Base-by-base conservation (phyloP, 2,329 filamentous ascomycete species). In the Diaporthe amygdali region DNA sequence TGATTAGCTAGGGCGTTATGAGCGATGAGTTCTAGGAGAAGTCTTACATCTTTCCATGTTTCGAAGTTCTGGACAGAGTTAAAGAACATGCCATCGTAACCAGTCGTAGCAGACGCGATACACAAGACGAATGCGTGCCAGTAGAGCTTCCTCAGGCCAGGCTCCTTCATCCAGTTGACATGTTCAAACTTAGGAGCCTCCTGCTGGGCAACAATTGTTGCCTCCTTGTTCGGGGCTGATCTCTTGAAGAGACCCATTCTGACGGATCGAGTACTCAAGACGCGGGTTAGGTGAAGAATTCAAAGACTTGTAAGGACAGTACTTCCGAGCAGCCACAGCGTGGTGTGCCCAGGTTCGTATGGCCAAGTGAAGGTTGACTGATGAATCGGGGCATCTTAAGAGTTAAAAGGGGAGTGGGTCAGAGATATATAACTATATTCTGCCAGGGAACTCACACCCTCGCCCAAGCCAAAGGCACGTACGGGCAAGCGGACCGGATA, bases 121-220 rank as follows among this genome's bases (percentile, higher is more conserved):
- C 84, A 87, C 68, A 88, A 84, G 67, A 88, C 79, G 74, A 85
- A 79, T 64, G 83, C 83, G 75, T 84, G 87, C 75, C 86, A 85
- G 81, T 89, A 89, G 10, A 90, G 82, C 79, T 86, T 85, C 76
- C 88, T 81, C 75, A 90, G 82, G 54, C 87, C 87, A n/a, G 87
- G 84, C 34, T 89, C 86, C 74, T 83, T 85, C 61, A 76, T 85
- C 88, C 87, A 89, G 74, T 84, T 78, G 67, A 90, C 86, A 72
- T 74, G 81, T 75, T 85, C 83, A 72, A 88, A 86, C 66, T 84
- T 77, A 73, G 86, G 86, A n/a, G 85, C 84, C 74, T 87, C 85
- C 68, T 84, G 82, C 75, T 83, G 82, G 69, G 83, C 84, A 46
- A 71, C 72, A 55, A 59, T 63, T 25, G 72, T 69, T 44, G 75